Percentiles rank a stretch among this genome's conserved stretches.
Evolutionary conservation across 2,329 filamentous ascomycete species (phyloP).

Genomic region (Ploettnerulaceae sp.): DNA sequence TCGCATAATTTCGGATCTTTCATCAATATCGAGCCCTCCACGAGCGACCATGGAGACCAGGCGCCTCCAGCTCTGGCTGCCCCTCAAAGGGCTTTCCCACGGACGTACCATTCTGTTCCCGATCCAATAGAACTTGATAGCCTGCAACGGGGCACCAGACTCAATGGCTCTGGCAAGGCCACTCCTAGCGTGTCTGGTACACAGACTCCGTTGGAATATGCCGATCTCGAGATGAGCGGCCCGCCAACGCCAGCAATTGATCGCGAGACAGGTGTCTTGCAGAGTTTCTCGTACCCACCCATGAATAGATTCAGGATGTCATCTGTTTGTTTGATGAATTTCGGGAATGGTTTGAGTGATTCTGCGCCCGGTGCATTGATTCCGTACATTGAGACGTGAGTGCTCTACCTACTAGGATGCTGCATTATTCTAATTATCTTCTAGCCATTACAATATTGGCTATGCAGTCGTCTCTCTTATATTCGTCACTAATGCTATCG

Average conservation of each 20-base stretch:
- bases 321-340: slow-evolving; percentile 58
- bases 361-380: slow-evolving; percentile 72
- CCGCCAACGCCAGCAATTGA: slow-evolving; percentile 43
- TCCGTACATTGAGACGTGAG: slow-evolving; percentile 67
- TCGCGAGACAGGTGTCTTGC: slow-evolving; percentile 41
- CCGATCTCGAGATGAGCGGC: slow-evolving; percentile 46
- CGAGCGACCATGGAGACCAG: slow-evolving; percentile 6
- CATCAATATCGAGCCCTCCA: slow-evolving; percentile 26
- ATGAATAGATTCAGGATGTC: slow-evolving; percentile 69
- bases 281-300: slow-evolving; percentile 53
- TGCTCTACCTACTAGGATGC: too few species aligned
- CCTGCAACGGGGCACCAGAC: slow-evolving; percentile 23
- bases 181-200: slow-evolving; percentile 24
- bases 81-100: slow-evolving; percentile 29
- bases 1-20: slow-evolving; percentile 26
- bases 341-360: slow-evolving; percentile 70
- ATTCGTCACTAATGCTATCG: slow-evolving; percentile 72
- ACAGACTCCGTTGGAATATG: slow-evolving; percentile 23
- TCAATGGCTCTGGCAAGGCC: slow-evolving; percentile 20
- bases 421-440: slow-evolving; percentile 8
- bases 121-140: slow-evolving; percentile 29
- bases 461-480: slow-evolving; percentile 78
- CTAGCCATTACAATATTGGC: slow-evolving; percentile 63
- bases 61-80: slow-evolving; percentile 19
- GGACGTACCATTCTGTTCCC: slow-evolving; percentile 31